Evolutionary conservation across 768 basidiomycete species (phyloP).

Genomic region (Myochromella boudieri): DNA sequence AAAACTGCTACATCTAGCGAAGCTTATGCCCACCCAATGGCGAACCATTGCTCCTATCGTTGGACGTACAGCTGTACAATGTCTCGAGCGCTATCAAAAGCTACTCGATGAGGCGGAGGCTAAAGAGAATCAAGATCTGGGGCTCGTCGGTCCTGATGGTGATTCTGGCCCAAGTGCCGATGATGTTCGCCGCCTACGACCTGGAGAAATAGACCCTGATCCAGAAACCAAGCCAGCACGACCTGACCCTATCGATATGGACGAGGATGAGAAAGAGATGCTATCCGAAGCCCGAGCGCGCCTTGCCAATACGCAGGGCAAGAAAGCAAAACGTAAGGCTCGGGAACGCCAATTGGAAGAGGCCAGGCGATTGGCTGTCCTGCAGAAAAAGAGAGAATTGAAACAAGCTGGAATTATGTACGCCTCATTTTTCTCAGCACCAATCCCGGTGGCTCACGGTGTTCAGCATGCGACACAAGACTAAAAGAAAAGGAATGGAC

Average conservation of each 20-base stretch:
- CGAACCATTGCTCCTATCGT: conserved; percentile 98
- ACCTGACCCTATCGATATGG: conserved; percentile 99
- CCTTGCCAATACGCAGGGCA: conserved; percentile 98
- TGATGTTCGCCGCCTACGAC: conserved; percentile 83
- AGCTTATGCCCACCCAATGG: conserved; percentile 99
- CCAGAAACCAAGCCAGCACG: conserved; percentile 98
- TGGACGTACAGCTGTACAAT: conserved; percentile 96
- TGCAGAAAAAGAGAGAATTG: conserved; percentile 97
- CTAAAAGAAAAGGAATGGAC: conserved; percentile 98
- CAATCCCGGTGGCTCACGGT: neutral
- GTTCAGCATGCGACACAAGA: conserved; percentile 84
- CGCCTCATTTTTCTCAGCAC: conserved; percentile 25
- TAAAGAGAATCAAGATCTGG: conserved; percentile 94
- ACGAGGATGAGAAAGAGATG: conserved; percentile 99
- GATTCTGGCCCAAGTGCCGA: conserved; percentile 90
- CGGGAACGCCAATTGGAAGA: conserved; percentile 97
- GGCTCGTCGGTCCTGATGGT: conserved; percentile 78
- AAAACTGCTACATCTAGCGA: conserved; percentile 95
- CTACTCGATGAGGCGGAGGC: conserved; percentile 96
- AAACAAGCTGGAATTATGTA: conserved; percentile 98
- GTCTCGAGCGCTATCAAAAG: conserved; percentile 97
- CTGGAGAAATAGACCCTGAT: conserved; percentile 98
- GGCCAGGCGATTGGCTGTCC: conserved; percentile 86
- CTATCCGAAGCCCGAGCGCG: conserved; percentile 97
- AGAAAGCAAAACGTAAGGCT: conserved; percentile 98